Evolutionary conservation across 225 moss, liverwort and hornwort genomes (phyloP).

Genomic region (Sphagnum tenellum): DNA sequence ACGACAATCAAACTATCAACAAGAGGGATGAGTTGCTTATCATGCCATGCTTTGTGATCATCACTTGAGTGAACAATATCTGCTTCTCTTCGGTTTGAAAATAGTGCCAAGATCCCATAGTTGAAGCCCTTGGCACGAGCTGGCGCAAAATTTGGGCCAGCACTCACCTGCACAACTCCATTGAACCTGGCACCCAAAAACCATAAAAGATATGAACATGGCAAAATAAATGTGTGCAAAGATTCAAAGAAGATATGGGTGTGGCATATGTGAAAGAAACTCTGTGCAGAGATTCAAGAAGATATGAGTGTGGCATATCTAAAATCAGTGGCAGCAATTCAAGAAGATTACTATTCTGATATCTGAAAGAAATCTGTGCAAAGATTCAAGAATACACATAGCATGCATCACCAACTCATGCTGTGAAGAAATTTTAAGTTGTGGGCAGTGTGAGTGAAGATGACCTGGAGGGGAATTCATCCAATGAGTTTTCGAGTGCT

Average conservation of each 20-base stretch:
- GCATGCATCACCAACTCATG: neutral
- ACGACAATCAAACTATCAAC: conserved; percentile 30
- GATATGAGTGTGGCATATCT: neutral
- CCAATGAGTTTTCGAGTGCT: conserved; percentile 32
- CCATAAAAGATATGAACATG: no score
- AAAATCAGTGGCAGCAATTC: neutral
- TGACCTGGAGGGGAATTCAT: conserved; percentile 31
- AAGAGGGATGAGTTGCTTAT: conserved; percentile 35
- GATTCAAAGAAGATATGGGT: no score
- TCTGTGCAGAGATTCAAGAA: neutral
- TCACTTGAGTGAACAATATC: conserved; percentile 27
- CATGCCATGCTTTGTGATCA: conserved; percentile 41
- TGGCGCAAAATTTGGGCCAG: conserved; percentile 31
- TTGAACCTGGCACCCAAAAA: conserved; percentile 4
- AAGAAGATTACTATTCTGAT: neutral
- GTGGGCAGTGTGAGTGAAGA: no score
- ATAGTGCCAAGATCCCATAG: conserved; percentile 49
- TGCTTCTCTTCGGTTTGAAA: conserved; percentile 32
- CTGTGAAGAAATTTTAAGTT: neutral
- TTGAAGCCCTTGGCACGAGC: conserved; percentile 40
- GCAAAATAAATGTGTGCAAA: no score
- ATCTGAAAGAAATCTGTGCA: neutral
- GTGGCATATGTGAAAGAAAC: no score
- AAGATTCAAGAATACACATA: neutral
- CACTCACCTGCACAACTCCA: conserved; percentile 41